These are phyloP conservation scores for Hydnum rufescens DNA, from an alignment of 768 basidiomycete genomes.

Conservation along the genomic window DNA sequence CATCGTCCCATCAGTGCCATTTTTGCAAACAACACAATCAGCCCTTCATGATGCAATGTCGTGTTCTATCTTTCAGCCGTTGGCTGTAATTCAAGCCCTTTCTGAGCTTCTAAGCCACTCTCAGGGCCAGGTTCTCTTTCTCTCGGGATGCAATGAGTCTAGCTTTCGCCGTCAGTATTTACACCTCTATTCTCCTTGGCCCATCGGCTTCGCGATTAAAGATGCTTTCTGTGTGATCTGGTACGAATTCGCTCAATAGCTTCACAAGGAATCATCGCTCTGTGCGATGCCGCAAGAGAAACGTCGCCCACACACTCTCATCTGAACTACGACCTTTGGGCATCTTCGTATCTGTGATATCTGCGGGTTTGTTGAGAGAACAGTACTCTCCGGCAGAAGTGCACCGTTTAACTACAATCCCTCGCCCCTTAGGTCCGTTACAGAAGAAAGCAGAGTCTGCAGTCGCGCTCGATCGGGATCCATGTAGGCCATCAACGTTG, in stretches of 20 bases:
- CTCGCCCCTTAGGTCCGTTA: too few species aligned
- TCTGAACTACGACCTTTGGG: slow-evolving; percentile 8
- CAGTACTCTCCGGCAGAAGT: too few species aligned
- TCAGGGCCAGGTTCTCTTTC: not conserved
- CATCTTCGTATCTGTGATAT: slow-evolving; percentile 6
- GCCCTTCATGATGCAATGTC: not conserved
- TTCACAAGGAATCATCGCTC: slow-evolving; percentile 2
- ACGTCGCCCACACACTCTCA: not conserved
- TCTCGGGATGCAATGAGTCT: not conserved
- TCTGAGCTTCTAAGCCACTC: not conserved
- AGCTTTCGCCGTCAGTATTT: not conserved
- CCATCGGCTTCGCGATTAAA: not conserved
- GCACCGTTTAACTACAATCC: not conserved
- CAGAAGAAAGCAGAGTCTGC: too few species aligned
- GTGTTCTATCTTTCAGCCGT: slow-evolving; percentile 1
- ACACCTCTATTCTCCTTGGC: not conserved
- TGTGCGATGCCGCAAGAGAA: slow-evolving; percentile 8
- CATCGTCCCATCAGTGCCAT: not conserved
- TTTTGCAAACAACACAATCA: not conserved
- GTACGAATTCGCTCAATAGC: not conserved
- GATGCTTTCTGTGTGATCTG: not conserved
- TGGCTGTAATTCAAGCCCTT: not conserved
- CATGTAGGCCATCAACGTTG: too few species aligned
- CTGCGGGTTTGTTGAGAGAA: too few species aligned
- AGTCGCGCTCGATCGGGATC: too few species aligned